Conservation (phyloP, 129 eudicot species). For the Cynara cardunculus region DNA sequence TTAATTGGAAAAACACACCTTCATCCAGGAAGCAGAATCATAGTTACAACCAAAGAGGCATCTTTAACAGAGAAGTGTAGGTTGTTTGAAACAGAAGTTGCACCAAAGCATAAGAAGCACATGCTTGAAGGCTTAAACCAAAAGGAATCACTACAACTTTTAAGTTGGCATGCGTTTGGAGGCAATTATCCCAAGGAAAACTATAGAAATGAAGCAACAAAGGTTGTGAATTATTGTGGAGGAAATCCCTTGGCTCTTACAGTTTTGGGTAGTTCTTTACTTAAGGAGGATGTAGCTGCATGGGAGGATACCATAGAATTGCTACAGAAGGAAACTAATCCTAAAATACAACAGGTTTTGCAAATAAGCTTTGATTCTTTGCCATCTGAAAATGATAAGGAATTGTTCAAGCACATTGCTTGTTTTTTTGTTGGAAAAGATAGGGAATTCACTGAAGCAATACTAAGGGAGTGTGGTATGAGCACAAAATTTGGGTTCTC, state of each 20-base stretch:
- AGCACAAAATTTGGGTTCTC: constrained; percentile 8
- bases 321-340: background rate
- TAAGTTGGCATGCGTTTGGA: constrained; percentile 31
- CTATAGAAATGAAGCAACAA: background rate
- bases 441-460: background rate
- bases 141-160: constrained; percentile 10
- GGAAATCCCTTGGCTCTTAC: background rate
- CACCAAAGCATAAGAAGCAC: background rate
- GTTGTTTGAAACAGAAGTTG: background rate
- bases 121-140: background rate
- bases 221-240: constrained; percentile 9
- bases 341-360: background rate
- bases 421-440: background rate
- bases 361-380: constrained; percentile 4
- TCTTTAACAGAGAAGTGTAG: background rate
- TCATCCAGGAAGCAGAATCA: constrained; percentile 27
- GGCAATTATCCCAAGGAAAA: background rate
- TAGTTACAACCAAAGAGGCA: constrained; percentile 23
- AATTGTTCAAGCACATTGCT: background rate
- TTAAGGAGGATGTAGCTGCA: background rate
- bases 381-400: constrained; percentile 5
- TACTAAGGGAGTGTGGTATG: background rate
- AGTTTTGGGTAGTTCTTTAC: constrained; percentile 21
- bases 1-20: constrained; percentile 19
- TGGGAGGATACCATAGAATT: constrained; percentile 15